Evolutionary conservation across 805 yeast species (phyloP).

Genomic region (Metschnikowia orientalis): DNA sequence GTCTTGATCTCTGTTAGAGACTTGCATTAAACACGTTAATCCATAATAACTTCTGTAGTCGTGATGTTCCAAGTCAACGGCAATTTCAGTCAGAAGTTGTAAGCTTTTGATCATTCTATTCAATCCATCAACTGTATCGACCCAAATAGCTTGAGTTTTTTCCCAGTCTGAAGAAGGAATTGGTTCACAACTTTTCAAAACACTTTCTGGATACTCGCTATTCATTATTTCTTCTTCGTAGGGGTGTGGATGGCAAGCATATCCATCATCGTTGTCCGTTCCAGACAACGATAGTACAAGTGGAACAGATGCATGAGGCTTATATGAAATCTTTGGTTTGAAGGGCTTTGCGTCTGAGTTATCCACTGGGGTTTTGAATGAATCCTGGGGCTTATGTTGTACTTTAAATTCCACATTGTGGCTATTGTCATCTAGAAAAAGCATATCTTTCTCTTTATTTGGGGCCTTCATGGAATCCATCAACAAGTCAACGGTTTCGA

Average conservation of each 20-base stretch:
- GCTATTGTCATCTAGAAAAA: slow-evolving; percentile 8
- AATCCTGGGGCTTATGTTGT: slow-evolving; percentile 59
- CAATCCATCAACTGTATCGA: slow-evolving; percentile 55
- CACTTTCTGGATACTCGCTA: slow-evolving; percentile 62
- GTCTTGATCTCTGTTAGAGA: slow-evolving; percentile 75
- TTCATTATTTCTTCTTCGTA: slow-evolving; percentile 68
- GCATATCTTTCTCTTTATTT: slow-evolving; percentile 19
- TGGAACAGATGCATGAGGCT: slow-evolving; percentile 65
- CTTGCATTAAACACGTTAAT: slow-evolving; percentile 88
- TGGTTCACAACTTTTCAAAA: slow-evolving; percentile 41
- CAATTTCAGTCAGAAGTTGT: slow-evolving; percentile 55
- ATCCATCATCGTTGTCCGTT: slow-evolving; percentile 3
- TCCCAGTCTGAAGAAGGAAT: slow-evolving; percentile 62
- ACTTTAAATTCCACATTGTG: slow-evolving; percentile 4
- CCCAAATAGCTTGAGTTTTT: slow-evolving; percentile 62
- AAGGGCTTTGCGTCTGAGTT: slow-evolving; percentile 71
- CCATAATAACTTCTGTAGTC: slow-evolving; percentile 90
- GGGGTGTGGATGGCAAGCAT: slow-evolving; percentile 60
- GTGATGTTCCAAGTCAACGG: slow-evolving; percentile 95
- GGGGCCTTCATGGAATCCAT: slow-evolving; percentile 42
- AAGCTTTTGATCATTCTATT: slow-evolving; percentile 53
- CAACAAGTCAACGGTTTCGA: slow-evolving; percentile 73
- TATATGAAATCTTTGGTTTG: slow-evolving; percentile 62
- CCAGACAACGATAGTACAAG: slow-evolving; percentile 45
- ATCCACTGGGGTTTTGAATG: slow-evolving; percentile 57